Conservation (phyloP, 2,329 filamentous ascomycete species). For the Cladophialophora carrionii region DNA sequence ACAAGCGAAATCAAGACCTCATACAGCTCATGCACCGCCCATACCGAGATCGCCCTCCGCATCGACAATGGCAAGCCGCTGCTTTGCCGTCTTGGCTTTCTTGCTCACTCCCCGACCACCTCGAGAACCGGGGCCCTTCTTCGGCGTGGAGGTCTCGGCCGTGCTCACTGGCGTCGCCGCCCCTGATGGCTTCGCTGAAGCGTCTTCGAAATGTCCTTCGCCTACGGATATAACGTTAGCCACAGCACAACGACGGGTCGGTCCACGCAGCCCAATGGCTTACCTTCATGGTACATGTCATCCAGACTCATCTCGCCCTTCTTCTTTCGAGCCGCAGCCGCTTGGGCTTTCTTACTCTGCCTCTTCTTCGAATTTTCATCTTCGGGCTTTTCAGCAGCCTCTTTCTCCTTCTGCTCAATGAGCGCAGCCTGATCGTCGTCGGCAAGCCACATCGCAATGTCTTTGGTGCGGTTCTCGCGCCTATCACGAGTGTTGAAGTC, state of each 20-base stretch:
- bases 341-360: constrained; percentile 60
- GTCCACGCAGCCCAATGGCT: constrained; percentile 49
- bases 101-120: constrained; percentile 60
- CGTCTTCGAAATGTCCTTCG: constrained; percentile 94
- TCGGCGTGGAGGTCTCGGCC: constrained; percentile 54
- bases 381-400: constrained; percentile 72
- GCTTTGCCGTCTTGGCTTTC: constrained; percentile 64
- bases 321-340: constrained; percentile 59
- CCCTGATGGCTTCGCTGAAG: constrained; percentile 77
- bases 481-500: constrained; percentile 93
- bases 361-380: constrained; percentile 57
- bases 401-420: constrained; percentile 89
- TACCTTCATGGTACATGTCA: constrained; percentile 99
- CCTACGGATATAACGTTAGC: constrained; percentile 57
- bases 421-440: constrained; percentile 95
- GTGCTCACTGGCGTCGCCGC: constrained; percentile 76
- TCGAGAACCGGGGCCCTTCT: constrained; percentile 63
- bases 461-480: constrained; percentile 90
- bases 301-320: constrained; percentile 71
- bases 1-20: not conserved
- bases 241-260: constrained; percentile 32
- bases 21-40: constrained; percentile 32
- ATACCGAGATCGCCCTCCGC: constrained; percentile 48
- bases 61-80: constrained; percentile 51
- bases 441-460: constrained; percentile 98